Evolutionary conservation across 352 stramenopile genomes (phyloP), one percentile per base, ranked within the genome.

Genomic region (Globisporangium barbulae): DNA sequence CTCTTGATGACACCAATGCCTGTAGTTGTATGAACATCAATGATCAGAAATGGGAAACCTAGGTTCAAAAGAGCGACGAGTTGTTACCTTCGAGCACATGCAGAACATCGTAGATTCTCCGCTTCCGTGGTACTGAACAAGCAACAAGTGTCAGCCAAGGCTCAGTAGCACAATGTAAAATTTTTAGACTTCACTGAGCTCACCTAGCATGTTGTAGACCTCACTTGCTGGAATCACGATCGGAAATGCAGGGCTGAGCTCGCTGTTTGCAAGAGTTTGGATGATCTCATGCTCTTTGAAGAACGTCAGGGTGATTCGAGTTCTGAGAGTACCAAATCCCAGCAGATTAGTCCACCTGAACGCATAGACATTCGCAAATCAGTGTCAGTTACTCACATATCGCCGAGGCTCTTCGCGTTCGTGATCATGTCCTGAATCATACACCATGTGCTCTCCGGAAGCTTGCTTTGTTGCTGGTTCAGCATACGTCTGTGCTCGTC

Each of bases 91-190:
- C 83, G 17, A 93, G 61, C 3, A 93, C 83, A 49, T 93, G 82
- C 22, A 93, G 65, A 10, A 91, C 83, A 57, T 93, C 83, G 57
- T 93, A 93, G 9, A 90, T 84, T 5, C 83, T 69, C 54, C 83
- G 75, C 56, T 93, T 93, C 41, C 80, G 70, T 37, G 79, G 73
- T 37, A 88, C 83, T 92, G 52, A 33, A 56, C 12, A 68, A 61
- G 12, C 17, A 39, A 54, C 15, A 5, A 31, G 17, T 10, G 12
- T 17, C 37, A 53, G 3, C 25, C 31, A 48, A 53, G 22, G 35
- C 35, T 61, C 42, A 12, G 9, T 4, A 7, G 4, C 6, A 28
- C 17, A 9, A 19, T 21, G 57, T 33, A 37, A 55, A 5, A 30
- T 13, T 37, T 37, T 28, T 30, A 54, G 10, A 0, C 10, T 71